Evolutionary conservation across 768 basidiomycete genomes (phyloP), one percentile per base, ranked within the genome.

Genomic region (Fistulinella prunicolor): DNA sequence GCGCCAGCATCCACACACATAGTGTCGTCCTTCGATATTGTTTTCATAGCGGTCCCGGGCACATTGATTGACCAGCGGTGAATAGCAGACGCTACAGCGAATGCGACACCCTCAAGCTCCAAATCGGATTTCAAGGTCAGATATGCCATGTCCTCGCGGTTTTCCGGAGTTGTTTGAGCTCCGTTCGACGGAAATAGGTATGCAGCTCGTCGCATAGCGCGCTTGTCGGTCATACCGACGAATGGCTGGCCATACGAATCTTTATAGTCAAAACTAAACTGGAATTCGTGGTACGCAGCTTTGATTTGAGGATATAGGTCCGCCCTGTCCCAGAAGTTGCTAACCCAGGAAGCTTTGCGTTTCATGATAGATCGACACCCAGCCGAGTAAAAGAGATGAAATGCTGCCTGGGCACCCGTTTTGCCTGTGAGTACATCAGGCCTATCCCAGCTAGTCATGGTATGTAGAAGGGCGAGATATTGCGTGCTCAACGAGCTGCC

Each of bases 391-490:
- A 32, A 32, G 75, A 69, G 62, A 36, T 50, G 47, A 17, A 76
- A 56, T 1, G 76, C 74, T 47, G 74, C 66, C 38, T 73, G 66
- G 3, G 66, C 64, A 9, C 77, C 77, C 0, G 71, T 74, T 16
- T 69, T 67, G 2, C 51, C 50, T 0, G 70, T 73, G 32, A 79
- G 58, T 0, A 73, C 73, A 53, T 79, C 77, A 1, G 66, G 63
- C 3, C 71, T 58, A 23, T 61, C 62, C 29, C 65, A 64, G 21
- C 70, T 70, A 0, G 70, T 76, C n/a, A 71, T 42, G 9, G 70
- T 69, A 45, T 79, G 78, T 7, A 79, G 59, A 38, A 72, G 70
- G 4, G 67, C 62, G 39, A 60, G 66, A 50, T 63, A 72, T 13
- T 72, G 60, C 23, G 46, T 49, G 44, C 55, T 59, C 1, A 21